These are phyloP conservation scores for Eucalyptus albens DNA, from an alignment of 345 rosid genomes.

Conservation along the genomic window DNA sequence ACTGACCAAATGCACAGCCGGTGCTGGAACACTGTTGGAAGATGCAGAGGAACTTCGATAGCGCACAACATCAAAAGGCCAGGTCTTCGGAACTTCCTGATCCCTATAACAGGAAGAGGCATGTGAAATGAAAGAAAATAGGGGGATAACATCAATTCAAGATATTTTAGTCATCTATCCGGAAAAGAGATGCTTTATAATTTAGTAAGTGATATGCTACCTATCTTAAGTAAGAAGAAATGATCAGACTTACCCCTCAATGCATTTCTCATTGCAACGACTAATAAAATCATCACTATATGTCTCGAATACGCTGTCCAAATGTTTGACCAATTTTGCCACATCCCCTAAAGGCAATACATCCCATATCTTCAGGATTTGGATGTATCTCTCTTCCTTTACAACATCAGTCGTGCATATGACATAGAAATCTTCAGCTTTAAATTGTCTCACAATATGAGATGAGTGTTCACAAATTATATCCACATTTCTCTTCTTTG, in stretches of 20 bases:
- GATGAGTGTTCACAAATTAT: not conserved
- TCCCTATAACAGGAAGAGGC: slow-evolving; percentile 5
- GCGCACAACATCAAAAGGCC: slow-evolving; percentile 16
- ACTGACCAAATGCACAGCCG: no score
- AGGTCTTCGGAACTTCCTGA: slow-evolving; percentile 27
- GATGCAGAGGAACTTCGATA: not conserved
- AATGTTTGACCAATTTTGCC: slow-evolving; percentile 18
- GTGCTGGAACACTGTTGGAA: no score
- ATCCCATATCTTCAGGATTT: slow-evolving; percentile 46
- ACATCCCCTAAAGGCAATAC: slow-evolving; percentile 24
- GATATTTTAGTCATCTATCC: not conserved
- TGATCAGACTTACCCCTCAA: slow-evolving; percentile 25
- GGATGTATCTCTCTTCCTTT: slow-evolving; percentile 12
- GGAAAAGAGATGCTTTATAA: not conserved
- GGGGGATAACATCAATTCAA: not conserved
- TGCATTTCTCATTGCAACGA: slow-evolving; percentile 22
- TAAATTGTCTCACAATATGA: slow-evolving; percentile 25
- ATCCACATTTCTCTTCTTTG: slow-evolving; percentile 18
- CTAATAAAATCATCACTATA: slow-evolving; percentile 24
- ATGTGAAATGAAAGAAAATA: not conserved
- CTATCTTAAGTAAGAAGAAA: not conserved
- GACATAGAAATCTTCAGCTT: slow-evolving; percentile 17
- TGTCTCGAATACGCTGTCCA: slow-evolving; percentile 18
- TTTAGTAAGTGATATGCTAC: not conserved
- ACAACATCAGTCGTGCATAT: slow-evolving; percentile 25